Base-by-base conservation (phyloP, 768 basidiomycete genomes). In the Cystofilobasidium capitatum region DNA sequence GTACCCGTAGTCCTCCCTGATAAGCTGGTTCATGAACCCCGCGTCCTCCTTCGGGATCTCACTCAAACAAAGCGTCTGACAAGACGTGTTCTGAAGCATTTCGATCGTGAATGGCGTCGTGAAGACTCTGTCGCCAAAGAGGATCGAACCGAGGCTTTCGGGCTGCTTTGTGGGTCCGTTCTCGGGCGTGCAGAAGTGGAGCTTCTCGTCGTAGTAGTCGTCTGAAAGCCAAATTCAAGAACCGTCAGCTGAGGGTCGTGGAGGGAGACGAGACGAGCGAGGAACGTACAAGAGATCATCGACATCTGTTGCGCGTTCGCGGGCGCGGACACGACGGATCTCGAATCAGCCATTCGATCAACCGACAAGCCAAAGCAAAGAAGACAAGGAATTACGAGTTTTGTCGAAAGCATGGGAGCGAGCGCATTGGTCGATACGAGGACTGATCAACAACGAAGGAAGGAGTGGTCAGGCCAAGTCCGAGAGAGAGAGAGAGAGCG, bases 121-220 rank as follows among this genome's bases (percentile, higher is more conserved):
- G 77, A 91, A 89, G 72, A 98, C 91, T 70, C 94, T 82, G 80
- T 97, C 94, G 20, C 94, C 94, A 71, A 96, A 96, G n/a, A 98
- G 79, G 72, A 97, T 92, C 22, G 89, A 89, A 8, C 94, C 94
- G 33, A 97, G 79, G 1, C 86, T 87, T 76, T 93, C 92, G 3
- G 90, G 87, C 69, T 78, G 75, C 67, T 74, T 75, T 64, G 75
- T 71, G 0, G 78, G 75, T 45, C 90, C 92, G 24, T 79, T 86
- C 47, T 81, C 78, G 31, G 94, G 94, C 66, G 83, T 74, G 74
- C 94, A 98, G 77, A 97, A 96, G 70, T 85, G 85, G 70, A 97
- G 88, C 62, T 81, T 81, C 2, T 86, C 83, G 73, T 92, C 84
- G 77, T 97, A 98, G 78, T 94, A 97, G 76, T 98, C 94, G 76